Base-by-base conservation (phyloP, 305 asterid genomes). In the Ilex paraguariensis region DNA sequence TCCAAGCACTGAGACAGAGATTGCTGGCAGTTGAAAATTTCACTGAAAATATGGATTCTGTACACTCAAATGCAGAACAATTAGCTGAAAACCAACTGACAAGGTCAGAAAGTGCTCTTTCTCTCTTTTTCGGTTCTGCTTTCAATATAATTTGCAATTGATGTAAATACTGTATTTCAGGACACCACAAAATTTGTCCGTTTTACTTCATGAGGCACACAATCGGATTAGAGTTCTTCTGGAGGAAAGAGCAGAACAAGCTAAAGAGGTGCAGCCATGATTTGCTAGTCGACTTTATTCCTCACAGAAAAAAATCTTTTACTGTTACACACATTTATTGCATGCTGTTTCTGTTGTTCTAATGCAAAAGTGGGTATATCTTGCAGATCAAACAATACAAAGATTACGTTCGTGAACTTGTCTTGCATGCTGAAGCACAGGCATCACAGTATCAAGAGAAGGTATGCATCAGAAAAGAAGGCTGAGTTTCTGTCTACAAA, bases 361-460 rank as follows among this genome's bases (percentile, higher is more conserved):
- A 21, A 21, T 21, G 28, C 28, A 21, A 21, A 21, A 21, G 28
- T 21, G 28, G 28, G 51, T 62, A 46, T 70, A 54, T 64, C 60
- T 16, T 78, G 82, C 79, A 91, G 96, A 79, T 91, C 64, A 81
- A 72, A 73, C 94, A 80, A 70, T 75, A 76, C 75, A 83, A 82
- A 69, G 90, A 75, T 61, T 84, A 88, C 71, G 76, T 84, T 63
- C 76, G 95, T 67, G 97, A 88, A 80, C 77, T 88, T 64, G 73
- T 86, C 60, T 62, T 88, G 86, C 97, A 87, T 62, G 83, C 94
- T 71, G 95, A 91, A 77, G 95, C 97, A 60, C 97, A 91, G 73
- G 86, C 97, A 70, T 77, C 83, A 44, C 96, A 86, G 73, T 91
- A 86, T 76, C 95, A 91, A 72, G 81, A 86, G 61, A 88, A 80